Base-by-base conservation (phyloP, 73 alveolate species). In the Paramecium primaurelia region DNA sequence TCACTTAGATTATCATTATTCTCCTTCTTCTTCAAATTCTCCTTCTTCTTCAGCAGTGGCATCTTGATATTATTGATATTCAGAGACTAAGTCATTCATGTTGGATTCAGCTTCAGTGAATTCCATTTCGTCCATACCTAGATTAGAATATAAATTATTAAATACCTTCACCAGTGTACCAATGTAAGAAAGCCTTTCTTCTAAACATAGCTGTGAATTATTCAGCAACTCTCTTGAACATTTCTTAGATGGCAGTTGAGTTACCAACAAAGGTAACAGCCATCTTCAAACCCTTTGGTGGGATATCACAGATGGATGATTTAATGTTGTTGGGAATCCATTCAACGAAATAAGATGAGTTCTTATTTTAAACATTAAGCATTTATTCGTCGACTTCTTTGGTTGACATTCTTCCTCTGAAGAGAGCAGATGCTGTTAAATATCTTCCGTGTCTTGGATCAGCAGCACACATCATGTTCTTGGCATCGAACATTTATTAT, bases 371-470 rank as follows among this genome's bases (percentile, higher is more conserved):
- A 58, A 97, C 99, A 93, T 97, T 97, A 71, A 96, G 96, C 99
- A 97, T 97, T 94, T 97, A 98, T 95, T 97, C 99, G 58, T 97
- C 99, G 37, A 97, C 99, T 97, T 97, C 99, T 93, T 96, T 97
- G 93, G 99, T 98, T 75, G 99, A 95, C 99, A 98, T 97, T 94
- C 99, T 95, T 69, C 99, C 99, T 96, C 99, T 98, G 99, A 98
- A 98, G 96, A 96, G 95, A 86, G 99, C 99, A 37, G 99, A 96
- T 87, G 99, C 99, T 71, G 99, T 98, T 92, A 98, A 93, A 93
- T 97, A 96, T 91, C 98, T 93, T 91, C 99, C 99, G 95, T 96
- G 99, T 95, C 99, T 96, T 92, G 99, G 99, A 94, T 97, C 99
- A 42, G 99, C 93, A 38, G 99, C 99, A 95, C 99, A 98, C 99